These are phyloP conservation scores for Trichoderma gracile DNA, from an alignment of 2,329 filamentous ascomycete species.

Conservation along the genomic window DNA sequence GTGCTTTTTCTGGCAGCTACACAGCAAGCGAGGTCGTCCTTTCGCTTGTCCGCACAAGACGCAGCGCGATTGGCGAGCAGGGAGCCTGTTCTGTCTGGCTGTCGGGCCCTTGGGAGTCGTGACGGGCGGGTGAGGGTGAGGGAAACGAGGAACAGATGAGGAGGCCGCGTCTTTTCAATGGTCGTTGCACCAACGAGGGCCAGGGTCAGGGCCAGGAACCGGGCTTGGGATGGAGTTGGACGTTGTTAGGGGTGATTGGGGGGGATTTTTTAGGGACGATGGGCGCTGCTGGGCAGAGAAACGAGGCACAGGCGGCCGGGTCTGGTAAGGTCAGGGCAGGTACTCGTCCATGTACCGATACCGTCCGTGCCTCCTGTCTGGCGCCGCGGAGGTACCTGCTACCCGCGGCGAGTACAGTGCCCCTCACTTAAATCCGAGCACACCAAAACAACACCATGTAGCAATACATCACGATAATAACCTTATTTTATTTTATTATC, in stretches of 20 bases:
- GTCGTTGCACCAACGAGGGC: conserved; percentile 22
- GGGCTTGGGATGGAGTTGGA: conserved; percentile 34
- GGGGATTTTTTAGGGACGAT: conserved; percentile 18
- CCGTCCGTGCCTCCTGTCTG: not conserved
- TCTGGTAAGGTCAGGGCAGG: not conserved
- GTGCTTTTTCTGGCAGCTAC: not conserved
- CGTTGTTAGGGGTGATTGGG: conserved; percentile 38
- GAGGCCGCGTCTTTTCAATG: conserved; percentile 47
- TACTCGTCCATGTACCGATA: not conserved
- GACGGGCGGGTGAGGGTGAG: conserved; percentile 37
- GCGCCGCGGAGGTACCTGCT: not conserved
- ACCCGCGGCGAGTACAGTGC: not conserved
- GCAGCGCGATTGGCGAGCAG: conserved; percentile 27
- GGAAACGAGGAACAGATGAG: conserved; percentile 37
- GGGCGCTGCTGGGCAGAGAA: conserved; percentile 9
- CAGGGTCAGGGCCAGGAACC: conserved; percentile 30
- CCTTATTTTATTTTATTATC: no score
- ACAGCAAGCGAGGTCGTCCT: not conserved
- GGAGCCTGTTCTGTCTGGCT: conserved; percentile 23
- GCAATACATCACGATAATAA: no score
- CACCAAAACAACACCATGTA: no score
- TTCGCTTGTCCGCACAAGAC: conserved; percentile 26
- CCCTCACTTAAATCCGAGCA: no score
- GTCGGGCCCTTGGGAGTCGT: conserved; percentile 27
- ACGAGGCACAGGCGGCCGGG: not conserved